These are phyloP conservation scores for Loxodes magnus DNA, from an alignment of 73 alveolate genomes.

Conservation along the genomic window DNA sequence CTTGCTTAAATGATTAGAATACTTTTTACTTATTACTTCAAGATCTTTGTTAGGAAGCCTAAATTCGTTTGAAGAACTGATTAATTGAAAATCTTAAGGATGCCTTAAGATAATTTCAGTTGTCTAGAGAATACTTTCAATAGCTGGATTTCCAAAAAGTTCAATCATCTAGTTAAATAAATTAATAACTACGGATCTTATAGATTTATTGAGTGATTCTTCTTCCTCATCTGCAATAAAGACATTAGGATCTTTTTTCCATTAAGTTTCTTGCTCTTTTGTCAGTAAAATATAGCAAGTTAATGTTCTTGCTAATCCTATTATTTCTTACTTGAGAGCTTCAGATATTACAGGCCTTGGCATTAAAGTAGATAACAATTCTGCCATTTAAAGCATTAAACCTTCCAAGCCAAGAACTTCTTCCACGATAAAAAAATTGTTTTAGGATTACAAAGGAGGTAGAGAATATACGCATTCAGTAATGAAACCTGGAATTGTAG, in stretches of 20 bases:
- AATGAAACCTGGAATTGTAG: constrained; percentile 26
- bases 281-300: constrained; percentile 33
- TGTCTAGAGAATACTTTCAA: constrained; percentile 25
- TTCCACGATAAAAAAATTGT: constrained; percentile 10
- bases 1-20: constrained; percentile 28
- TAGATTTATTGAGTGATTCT: constrained; percentile 17
- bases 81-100: neutral
- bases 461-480: constrained; percentile 39
- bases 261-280: constrained; percentile 14
- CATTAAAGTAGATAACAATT: constrained; percentile 34
- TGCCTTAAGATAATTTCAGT: constrained; percentile 8
- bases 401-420: constrained; percentile 42
- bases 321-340: constrained; percentile 21
- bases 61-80: neutral
- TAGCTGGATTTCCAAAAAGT: constrained; percentile 34
- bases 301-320: constrained; percentile 28
- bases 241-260: constrained; percentile 25
- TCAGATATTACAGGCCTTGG: constrained; percentile 22
- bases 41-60: neutral
- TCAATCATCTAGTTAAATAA: constrained; percentile 37
- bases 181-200: constrained; percentile 25
- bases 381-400: constrained; percentile 33
- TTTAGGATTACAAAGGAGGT: constrained; percentile 5
- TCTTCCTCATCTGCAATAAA: constrained; percentile 40
- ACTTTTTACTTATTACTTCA: neutral